Evolutionary conservation across 805 yeast species (phyloP).

Genomic region (Kazachstania taianensis): DNA sequence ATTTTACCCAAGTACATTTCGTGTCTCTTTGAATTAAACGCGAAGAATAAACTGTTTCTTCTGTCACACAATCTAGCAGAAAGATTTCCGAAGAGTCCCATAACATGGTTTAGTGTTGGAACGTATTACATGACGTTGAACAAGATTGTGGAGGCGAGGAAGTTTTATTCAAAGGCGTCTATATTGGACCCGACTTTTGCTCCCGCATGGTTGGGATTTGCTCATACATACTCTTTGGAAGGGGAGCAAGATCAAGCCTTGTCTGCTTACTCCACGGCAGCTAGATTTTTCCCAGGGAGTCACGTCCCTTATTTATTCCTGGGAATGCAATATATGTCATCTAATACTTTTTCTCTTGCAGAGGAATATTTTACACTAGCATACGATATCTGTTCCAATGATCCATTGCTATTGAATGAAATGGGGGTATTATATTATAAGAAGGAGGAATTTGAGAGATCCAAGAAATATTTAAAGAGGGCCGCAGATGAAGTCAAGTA

Average conservation of each 20-base stretch:
- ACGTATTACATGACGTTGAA: constrained; percentile 71
- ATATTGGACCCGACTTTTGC: constrained; percentile 81
- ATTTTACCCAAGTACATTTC: constrained; percentile 72
- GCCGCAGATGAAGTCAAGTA: constrained; percentile 63
- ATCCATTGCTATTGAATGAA: constrained; percentile 84
- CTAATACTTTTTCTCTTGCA: constrained; percentile 72
- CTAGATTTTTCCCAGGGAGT: constrained; percentile 80
- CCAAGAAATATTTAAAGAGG: constrained; percentile 59
- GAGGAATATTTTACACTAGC: constrained; percentile 77
- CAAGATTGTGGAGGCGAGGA: constrained; percentile 72
- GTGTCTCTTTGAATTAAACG: constrained; percentile 76
- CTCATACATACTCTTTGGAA: constrained; percentile 94
- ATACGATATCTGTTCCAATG: constrained; percentile 66
- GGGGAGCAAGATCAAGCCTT: constrained; percentile 99
- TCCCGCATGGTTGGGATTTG: constrained; percentile 97
- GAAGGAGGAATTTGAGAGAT: constrained; percentile 51
- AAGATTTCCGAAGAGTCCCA: constrained; percentile 65
- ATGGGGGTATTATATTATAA: constrained; percentile 88
- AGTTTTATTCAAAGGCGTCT: constrained; percentile 82
- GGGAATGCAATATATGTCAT: constrained; percentile 93
- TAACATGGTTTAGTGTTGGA: constrained; percentile 90
- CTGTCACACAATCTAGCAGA: constrained; percentile 82
- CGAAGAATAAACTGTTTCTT: constrained; percentile 67
- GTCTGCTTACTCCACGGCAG: constrained; percentile 93
- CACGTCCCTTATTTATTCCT: constrained; percentile 82